These are phyloP conservation scores for Helminthosporium solani DNA, from an alignment of 2,329 filamentous ascomycete genomes.

Conservation along the genomic window DNA sequence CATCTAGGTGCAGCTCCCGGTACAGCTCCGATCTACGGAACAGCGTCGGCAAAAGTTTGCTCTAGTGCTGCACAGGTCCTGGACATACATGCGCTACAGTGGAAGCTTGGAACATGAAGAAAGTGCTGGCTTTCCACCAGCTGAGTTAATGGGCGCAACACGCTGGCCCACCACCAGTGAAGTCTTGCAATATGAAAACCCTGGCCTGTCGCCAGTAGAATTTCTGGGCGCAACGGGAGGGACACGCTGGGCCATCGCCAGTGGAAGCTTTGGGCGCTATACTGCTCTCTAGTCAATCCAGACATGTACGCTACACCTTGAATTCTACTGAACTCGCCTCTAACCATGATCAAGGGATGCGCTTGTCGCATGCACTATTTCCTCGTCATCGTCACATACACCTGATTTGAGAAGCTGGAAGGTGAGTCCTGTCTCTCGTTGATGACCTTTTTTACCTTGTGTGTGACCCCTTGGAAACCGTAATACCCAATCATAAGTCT, in stretches of 20 bases:
- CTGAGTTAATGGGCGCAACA: not conserved
- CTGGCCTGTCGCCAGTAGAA: slow-evolving; percentile 3
- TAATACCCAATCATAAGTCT: not conserved
- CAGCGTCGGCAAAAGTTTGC: no score
- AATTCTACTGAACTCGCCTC: slow-evolving; percentile 30
- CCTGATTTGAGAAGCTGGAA: not conserved
- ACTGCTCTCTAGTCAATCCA: slow-evolving; percentile 32
- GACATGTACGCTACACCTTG: slow-evolving; percentile 38
- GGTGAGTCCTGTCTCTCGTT: slow-evolving; percentile 1
- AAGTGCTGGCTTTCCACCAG: no score
- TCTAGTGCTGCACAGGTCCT: not conserved
- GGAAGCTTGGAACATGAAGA: no score
- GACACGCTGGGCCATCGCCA: slow-evolving; percentile 4
- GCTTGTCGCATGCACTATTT: slow-evolving; percentile 9
- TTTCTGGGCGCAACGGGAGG: slow-evolving; percentile 9
- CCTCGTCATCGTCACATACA: not conserved
- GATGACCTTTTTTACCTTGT: not conserved
- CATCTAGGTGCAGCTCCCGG: not conserved
- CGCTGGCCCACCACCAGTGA: slow-evolving; percentile 4
- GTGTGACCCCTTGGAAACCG: not conserved
- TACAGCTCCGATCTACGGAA: not conserved
- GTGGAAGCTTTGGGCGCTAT: slow-evolving; percentile 9
- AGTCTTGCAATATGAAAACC: slow-evolving; percentile 6
- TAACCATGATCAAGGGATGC: slow-evolving; percentile 34
- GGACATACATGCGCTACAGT: not conserved